Evolutionary conservation across 2,329 filamentous ascomycete species (phyloP).

Genomic region (Colletotrichum falcatum): DNA sequence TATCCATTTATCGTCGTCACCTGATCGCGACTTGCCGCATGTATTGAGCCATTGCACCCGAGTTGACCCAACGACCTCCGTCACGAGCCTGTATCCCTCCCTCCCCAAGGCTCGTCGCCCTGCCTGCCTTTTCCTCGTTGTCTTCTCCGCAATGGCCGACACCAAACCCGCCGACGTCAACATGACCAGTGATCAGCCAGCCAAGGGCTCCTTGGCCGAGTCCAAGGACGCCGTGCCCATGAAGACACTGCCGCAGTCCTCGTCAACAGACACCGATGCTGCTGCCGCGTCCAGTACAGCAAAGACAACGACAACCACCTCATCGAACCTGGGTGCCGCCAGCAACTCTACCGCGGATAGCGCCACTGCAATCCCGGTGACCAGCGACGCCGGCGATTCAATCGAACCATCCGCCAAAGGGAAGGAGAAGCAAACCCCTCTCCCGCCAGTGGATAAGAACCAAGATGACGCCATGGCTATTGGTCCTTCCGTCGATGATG

Average conservation of each 20-base stretch:
- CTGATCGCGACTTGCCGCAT: constrained; percentile 27
- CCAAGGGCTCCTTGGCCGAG: constrained; percentile 48
- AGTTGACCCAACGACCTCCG: constrained; percentile 40
- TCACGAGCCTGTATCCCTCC: constrained; percentile 43
- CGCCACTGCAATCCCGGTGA: neutral
- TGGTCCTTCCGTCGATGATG: constrained; percentile 57
- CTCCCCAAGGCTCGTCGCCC: constrained; percentile 37
- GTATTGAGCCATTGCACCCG: constrained; percentile 32
- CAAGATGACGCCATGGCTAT: constrained; percentile 56
- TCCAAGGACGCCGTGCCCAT: constrained; percentile 54
- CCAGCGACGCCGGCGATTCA: constrained; percentile 35
- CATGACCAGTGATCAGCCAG: constrained; percentile 48
- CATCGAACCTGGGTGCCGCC: constrained; percentile 9
- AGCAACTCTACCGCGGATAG: neutral
- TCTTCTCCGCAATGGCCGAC: constrained; percentile 39
- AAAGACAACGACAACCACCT: constrained; percentile 17
- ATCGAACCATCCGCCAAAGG: constrained; percentile 46
- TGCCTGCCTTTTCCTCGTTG: constrained; percentile 46
- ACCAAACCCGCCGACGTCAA: constrained; percentile 47
- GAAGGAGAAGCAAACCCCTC: constrained; percentile 50
- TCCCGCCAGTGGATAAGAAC: constrained; percentile 48
- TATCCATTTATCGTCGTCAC: neutral
- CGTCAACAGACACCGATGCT: constrained; percentile 25
- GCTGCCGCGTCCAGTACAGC: constrained; percentile 28
- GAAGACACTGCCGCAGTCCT: constrained; percentile 49